Evolutionary conservation across 768 basidiomycete species (phyloP), one percentile per base, ranked within the genome.

Genomic region (Lactarius vividus): DNA sequence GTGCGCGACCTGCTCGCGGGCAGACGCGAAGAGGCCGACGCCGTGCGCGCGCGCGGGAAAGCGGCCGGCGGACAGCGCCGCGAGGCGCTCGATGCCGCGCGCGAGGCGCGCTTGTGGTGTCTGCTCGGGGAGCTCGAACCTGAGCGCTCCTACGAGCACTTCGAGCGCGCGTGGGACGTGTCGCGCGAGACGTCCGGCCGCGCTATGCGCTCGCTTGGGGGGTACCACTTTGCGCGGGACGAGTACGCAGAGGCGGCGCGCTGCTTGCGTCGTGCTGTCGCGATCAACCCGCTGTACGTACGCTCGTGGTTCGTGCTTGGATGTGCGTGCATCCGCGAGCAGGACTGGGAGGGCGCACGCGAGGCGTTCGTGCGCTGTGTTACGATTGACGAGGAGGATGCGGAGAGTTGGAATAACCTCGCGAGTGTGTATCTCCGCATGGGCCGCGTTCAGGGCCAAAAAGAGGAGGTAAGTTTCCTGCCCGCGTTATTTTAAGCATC

Each of bases 301-400:
- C 85, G 92, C 7, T 88, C 92, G 26, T 98, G 97, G 97, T 99
- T 98, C 77, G 85, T 96, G 42, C 84, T 99, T n/a, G 97, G 97
- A 0, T 98, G 96, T 70, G 88, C 94, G 4, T 88, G 82, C 68
- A 86, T 96, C 75, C 83, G 90, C n/a, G 72, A 80, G 65, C 92
- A 97, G 77, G 79, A 87, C 57, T 98, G 95, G 96, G 83, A 82
- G 18, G 88, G 86, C 15, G 96, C 92, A 2, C 85, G 86, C 62
- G 86, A 88, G 54, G 91, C 92, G 0, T 98, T 98, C 75, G 79
- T 79, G 58, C 82, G 96, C 16, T 94, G 94, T 71, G 95, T 98
- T 0, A 79, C 85, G 15, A 88, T 98, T 65, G 96, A 98, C 66
- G 94, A 96, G 65, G 97, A 98, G 70, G 96, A 99, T 72, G 94